These are phyloP conservation scores for Ustanciosporium gigantosporum DNA, from an alignment of 1,284 basidiomycete genomes.

Conservation along the genomic window DNA sequence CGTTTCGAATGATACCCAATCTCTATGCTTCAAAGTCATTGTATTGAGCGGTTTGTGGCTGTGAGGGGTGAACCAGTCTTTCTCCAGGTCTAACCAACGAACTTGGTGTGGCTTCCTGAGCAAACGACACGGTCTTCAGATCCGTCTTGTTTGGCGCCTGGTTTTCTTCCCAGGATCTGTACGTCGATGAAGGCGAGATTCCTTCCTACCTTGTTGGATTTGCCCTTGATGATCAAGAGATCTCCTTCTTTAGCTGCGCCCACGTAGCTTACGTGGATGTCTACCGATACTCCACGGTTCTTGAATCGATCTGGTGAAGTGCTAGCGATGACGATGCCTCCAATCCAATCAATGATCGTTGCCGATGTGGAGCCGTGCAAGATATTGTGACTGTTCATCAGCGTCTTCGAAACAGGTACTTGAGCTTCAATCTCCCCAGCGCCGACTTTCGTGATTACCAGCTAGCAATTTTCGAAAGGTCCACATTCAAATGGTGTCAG, in stretches of 20 bases:
- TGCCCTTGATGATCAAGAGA: conserved; percentile 32
- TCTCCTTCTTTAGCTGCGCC: conserved; percentile 40
- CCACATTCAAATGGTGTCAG: not conserved
- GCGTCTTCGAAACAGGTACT: conserved; percentile 22
- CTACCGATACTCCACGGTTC: conserved; percentile 39
- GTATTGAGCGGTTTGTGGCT: too few relatives aligned
- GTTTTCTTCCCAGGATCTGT: conserved; percentile 22
- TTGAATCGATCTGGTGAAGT: conserved; percentile 19
- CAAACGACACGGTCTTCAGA: conserved; percentile 25
- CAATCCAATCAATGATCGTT: conserved; percentile 47
- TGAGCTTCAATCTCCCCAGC: conserved; percentile 30
- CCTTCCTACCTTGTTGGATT: conserved; percentile 35
- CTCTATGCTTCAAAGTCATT: too few relatives aligned
- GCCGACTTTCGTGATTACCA: conserved; percentile 17
- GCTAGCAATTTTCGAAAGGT: conserved; percentile 1
- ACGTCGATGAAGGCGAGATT: conserved; percentile 46
- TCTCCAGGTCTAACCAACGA: conserved; percentile 27
- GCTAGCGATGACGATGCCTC: conserved; percentile 41
- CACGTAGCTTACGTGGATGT: conserved; percentile 43
- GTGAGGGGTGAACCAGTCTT: too few relatives aligned
- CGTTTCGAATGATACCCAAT: too few relatives aligned
- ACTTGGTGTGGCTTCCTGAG: conserved; percentile 37
- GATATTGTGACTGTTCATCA: conserved; percentile 42
- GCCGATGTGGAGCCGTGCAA: conserved; percentile 46
- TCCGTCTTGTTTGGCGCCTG: conserved; percentile 8